Evolutionary conservation across 2,329 filamentous ascomycete species (phyloP).

Genomic region (Hortaea sp.): DNA sequence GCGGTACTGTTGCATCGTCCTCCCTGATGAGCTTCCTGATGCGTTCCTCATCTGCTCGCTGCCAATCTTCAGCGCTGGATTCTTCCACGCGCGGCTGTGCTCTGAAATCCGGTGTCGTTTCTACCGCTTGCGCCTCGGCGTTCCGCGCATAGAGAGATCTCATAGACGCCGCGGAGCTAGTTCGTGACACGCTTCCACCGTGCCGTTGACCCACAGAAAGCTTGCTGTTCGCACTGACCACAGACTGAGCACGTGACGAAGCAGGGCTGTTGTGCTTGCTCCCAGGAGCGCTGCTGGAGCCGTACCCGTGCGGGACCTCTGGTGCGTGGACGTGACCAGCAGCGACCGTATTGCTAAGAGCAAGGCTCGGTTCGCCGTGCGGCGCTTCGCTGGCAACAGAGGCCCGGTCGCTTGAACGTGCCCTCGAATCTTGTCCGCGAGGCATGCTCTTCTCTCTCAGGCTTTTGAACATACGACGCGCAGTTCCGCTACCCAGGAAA

Average conservation of each 20-base stretch:
- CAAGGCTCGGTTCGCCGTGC: conserved; percentile 54
- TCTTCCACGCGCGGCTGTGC: conserved; percentile 14
- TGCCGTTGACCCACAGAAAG: conserved; percentile 1
- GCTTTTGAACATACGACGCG: conserved; percentile 37
- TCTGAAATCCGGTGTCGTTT: neutral
- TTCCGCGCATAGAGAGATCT: conserved; percentile 9
- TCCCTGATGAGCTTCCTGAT: conserved; percentile 24
- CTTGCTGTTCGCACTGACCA: conserved; percentile 11
- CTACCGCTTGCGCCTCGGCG: neutral
- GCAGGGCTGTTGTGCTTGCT: conserved; percentile 19
- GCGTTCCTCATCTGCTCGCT: conserved; percentile 25
- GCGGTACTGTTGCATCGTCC: conserved; percentile 17
- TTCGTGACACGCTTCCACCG: conserved; percentile 14
- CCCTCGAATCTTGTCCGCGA: conserved; percentile 39
- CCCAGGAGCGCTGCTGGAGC: conserved; percentile 21
- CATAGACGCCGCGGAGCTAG: conserved; percentile 20
- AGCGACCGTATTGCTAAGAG: conserved; percentile 51
- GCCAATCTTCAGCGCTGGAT: conserved; percentile 22
- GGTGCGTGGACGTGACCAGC: conserved; percentile 49
- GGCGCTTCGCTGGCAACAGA: conserved; percentile 45
- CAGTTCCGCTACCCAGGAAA: conserved; percentile 34
- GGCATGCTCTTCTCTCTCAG: conserved; percentile 33
- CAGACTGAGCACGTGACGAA: conserved; percentile 13
- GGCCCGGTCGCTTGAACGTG: conserved; percentile 57
- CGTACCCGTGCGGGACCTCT: conserved; percentile 34